phyloP scores from a whole-genome alignment of 2,329 filamentous ascomycete genomes.

The Exutisphaerella laricina region DNA sequence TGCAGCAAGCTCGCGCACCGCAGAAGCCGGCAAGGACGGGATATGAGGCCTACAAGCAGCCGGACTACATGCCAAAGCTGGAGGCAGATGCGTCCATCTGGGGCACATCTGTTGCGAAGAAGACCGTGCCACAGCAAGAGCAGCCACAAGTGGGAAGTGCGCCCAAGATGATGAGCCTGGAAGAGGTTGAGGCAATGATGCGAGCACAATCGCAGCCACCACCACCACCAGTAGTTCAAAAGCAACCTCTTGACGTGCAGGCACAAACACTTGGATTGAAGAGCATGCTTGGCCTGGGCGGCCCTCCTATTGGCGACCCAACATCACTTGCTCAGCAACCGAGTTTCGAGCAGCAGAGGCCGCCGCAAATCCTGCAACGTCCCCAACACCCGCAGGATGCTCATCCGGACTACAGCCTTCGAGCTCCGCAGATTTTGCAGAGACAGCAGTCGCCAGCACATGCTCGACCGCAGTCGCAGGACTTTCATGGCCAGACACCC shows the following conservation, averaged over 20 bases:
- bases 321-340: conserved; percentile 19
- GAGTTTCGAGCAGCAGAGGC: conserved; percentile 32
- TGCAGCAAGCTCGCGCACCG: conserved; percentile 42
- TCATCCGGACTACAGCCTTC: conserved; percentile 40
- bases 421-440: conserved; percentile 37
- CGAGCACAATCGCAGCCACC: conserved; percentile 56
- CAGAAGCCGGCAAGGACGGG: conserved; percentile 71
- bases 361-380: conserved; percentile 46
- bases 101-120: conserved; percentile 65
- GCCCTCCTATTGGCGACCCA: conserved; percentile 17
- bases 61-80: conserved; percentile 79
- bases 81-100: conserved; percentile 91
- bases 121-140: conserved; percentile 31
- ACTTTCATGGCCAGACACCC: conserved; percentile 25
- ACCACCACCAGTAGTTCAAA: conserved; percentile 19
- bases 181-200: conserved; percentile 95
- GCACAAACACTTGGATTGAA: conserved; percentile 32
- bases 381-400: conserved; percentile 36
- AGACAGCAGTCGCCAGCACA: conserved; percentile 28
- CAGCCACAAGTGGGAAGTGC: conserved; percentile 33
- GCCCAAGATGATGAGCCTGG: conserved; percentile 87
- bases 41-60: conserved; percentile 85
- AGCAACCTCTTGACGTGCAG: conserved; percentile 19
- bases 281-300: conserved; percentile 31
- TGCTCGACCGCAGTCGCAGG: conserved; percentile 21